Evolutionary conservation across 2,329 filamentous ascomycete genomes (phyloP).

Genomic region (Bimuria novae-zelandiae): DNA sequence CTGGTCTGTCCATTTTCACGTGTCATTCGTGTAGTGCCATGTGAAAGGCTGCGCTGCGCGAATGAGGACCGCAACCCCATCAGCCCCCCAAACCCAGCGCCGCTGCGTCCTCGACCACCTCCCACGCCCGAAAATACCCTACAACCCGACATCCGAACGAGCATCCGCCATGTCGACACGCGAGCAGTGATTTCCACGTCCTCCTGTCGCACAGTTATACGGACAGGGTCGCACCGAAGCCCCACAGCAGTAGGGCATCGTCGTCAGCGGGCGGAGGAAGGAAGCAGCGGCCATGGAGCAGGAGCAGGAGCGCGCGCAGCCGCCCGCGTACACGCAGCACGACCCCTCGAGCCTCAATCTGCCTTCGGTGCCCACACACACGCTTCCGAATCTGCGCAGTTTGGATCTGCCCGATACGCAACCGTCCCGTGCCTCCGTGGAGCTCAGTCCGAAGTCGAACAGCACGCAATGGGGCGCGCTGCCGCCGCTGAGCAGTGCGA

Average conservation of each 20-base stretch:
- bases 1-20: conserved; percentile 4
- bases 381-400: conserved; percentile 50
- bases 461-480: conserved; percentile 32
- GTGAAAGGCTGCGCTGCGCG: background rate
- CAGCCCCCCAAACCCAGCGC: background rate
- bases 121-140: background rate
- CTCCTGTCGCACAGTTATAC: background rate
- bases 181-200: background rate
- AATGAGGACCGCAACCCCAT: conserved; percentile 1
- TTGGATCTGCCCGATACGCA: conserved; percentile 44
- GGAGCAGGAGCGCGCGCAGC: conserved; percentile 32
- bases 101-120: background rate
- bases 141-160: background rate
- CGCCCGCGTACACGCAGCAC: conserved; percentile 51
- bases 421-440: conserved; percentile 34
- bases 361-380: conserved; percentile 49
- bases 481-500: conserved; percentile 30
- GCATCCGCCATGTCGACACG: background rate
- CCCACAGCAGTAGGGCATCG: background rate
- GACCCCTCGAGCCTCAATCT: conserved; percentile 48
- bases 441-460: conserved; percentile 41
- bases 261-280: background rate
- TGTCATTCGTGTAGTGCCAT: conserved; percentile 1
- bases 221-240: background rate
- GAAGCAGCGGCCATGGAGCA: conserved; percentile 30